phyloP scores from a whole-genome alignment of 257 asterid genomes.

The Linderniella brevidens region DNA sequence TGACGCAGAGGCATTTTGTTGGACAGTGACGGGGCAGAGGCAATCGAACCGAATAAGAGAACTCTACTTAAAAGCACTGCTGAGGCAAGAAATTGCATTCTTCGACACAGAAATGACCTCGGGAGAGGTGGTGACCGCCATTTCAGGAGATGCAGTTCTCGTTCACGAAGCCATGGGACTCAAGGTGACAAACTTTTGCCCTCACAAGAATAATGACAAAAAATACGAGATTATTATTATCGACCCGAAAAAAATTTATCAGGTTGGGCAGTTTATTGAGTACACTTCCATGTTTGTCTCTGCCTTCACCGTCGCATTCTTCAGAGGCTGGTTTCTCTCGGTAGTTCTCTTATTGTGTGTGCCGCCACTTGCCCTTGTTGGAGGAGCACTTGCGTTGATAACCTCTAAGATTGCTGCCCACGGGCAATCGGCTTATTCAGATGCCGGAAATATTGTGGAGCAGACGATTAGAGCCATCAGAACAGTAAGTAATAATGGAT shows the following conservation, averaged over 20 bases:
- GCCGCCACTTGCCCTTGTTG: constrained; percentile 25
- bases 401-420: constrained; percentile 23
- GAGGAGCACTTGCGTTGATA: constrained; percentile 25
- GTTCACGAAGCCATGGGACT: constrained; percentile 27
- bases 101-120: constrained; percentile 38
- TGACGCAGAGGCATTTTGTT: constrained; percentile 34
- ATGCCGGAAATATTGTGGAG: constrained; percentile 46
- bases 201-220: too few species aligned
- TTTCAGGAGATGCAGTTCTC: constrained; percentile 39
- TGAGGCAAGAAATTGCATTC: constrained; percentile 37
- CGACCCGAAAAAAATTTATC: neutral
- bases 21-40: constrained; percentile 47
- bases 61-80: constrained; percentile 33
- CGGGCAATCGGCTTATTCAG: constrained; percentile 42
- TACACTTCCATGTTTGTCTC: constrained; percentile 35
- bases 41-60: constrained; percentile 36
- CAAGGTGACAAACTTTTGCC: constrained; percentile 9
- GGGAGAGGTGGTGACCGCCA: constrained; percentile 33
- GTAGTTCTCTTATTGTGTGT: constrained; percentile 27
- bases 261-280: constrained; percentile 56
- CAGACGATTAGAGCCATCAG: constrained; percentile 47
- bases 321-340: constrained; percentile 45
- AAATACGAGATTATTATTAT: too few species aligned
- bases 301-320: constrained; percentile 42
- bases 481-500: constrained; percentile 24